Percentiles rank a stretch among this genome's conserved stretches.
Conservation (phyloP, 1,139 yeast genomes). For the Hansenula sp. region DNA sequence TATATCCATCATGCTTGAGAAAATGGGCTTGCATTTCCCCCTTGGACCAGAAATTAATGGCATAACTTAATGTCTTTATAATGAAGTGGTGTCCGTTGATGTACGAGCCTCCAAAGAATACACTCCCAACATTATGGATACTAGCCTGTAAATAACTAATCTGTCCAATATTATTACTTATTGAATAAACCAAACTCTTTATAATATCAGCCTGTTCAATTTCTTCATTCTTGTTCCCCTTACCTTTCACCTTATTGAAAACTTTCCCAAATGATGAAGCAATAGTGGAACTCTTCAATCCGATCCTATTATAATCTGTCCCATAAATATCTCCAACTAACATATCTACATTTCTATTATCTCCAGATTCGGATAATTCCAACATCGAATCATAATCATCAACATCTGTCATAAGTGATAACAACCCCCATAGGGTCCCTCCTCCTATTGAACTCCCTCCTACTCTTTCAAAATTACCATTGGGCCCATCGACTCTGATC, state of each 20-base stretch:
- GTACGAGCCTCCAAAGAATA: slow-evolving; percentile 92
- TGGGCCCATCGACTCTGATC: slow-evolving; percentile 78
- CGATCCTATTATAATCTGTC: slow-evolving; percentile 76
- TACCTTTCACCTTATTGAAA: slow-evolving; percentile 50
- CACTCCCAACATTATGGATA: slow-evolving; percentile 69
- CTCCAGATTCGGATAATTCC: slow-evolving; percentile 82
- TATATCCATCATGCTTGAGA: slow-evolving; percentile 87
- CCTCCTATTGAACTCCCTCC: slow-evolving; percentile 98
- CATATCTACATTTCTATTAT: slow-evolving; percentile 85
- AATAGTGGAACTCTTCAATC: slow-evolving; percentile 79
- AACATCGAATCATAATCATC: slow-evolving; percentile 88
- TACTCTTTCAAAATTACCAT: slow-evolving; percentile 58
- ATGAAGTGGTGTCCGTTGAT: slow-evolving; percentile 91
- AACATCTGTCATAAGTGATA: slow-evolving; percentile 81
- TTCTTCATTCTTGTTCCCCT: slow-evolving; percentile 13
- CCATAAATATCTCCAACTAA: slow-evolving; percentile 97
- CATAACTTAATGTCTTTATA: slow-evolving; percentile 84
- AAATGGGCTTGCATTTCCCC: slow-evolving; percentile 88
- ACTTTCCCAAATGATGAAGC: slow-evolving; percentile 94
- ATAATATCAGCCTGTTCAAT: slow-evolving; percentile 61
- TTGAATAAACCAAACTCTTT: slow-evolving; percentile 75
- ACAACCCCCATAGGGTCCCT: slow-evolving; percentile 91
- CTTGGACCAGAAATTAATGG: slow-evolving; percentile 90
- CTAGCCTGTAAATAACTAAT: slow-evolving; percentile 90
- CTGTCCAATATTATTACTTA: slow-evolving; percentile 91